A percentile compares a stretch with the other conserved stretches of the same genome.
phyloP scores from a whole-genome alignment of 2,329 filamentous ascomycete species.

The Sarocladium brachiariae region DNA sequence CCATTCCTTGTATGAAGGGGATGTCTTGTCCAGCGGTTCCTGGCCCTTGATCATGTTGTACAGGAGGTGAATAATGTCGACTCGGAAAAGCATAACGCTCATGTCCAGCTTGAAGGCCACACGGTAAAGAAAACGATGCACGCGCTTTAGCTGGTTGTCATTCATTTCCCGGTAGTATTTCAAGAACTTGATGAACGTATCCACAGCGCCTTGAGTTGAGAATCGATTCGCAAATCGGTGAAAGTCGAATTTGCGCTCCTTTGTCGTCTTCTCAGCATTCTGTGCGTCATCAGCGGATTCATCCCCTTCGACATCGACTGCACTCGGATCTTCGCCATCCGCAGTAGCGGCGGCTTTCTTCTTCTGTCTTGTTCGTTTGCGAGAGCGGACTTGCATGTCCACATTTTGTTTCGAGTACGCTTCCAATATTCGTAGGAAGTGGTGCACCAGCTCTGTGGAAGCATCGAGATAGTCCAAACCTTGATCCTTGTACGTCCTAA shows the following conservation, averaged over 20 bases:
- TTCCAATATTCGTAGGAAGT: conserved; percentile 87
- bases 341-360: conserved; percentile 49
- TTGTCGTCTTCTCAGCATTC: conserved; percentile 63
- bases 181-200: conserved; percentile 79
- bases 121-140: conserved; percentile 89
- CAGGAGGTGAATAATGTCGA: conserved; percentile 84
- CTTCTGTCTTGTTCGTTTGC: conserved; percentile 65
- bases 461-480: conserved; percentile 90
- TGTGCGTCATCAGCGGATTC: conserved; percentile 65
- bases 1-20: conserved; percentile 72
- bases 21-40: conserved; percentile 61
- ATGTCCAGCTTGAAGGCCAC: conserved; percentile 93
- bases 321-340: conserved; percentile 34
- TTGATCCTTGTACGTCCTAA: conserved; percentile 86
- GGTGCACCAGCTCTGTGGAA: conserved; percentile 82
- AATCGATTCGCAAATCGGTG: conserved; percentile 75
- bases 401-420: conserved; percentile 91
- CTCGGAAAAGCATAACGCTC: conserved; percentile 77
- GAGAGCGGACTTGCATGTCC: conserved; percentile 86
- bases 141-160: conserved; percentile 76
- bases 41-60: conserved; percentile 90
- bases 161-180: conserved; percentile 76
- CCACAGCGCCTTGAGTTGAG: conserved; percentile 73
- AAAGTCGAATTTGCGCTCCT: conserved; percentile 93
- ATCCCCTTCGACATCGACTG: conserved; percentile 51